Base-by-base conservation (phyloP, 345 rosid genomes). In the Gossypium arboreum region DNA sequence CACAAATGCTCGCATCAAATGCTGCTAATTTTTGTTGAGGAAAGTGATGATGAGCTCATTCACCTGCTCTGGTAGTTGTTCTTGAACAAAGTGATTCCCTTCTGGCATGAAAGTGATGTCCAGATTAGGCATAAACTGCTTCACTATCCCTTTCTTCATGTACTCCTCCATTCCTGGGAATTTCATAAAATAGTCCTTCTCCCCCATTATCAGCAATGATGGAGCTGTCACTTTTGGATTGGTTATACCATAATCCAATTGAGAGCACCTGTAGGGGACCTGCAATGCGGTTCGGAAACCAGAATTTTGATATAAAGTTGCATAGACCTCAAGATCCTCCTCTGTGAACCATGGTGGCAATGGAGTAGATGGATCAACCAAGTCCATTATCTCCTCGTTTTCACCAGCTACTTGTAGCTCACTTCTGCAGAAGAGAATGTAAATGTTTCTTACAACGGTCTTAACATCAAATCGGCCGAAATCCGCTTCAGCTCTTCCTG, bases 41-140 rank as follows among this genome's bases (percentile, higher is more conserved):
- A 88, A 86, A 56, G 59, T 39, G 47, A 88, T 66, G 48, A 88
- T 51, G 52, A 81, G 81, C 71, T 84, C 78, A 72, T 86, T 84
- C 71, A 86, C 86, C 76, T 80, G 55, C 22, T 80, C 85, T 8
- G 91, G 89, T 17, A 73, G 77, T 51, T 88, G 91, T 78, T 88
- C 91, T 52, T 84, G 91, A 47, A 86, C 83, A 74, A 84, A 88
- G 81, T 86, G 91, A 3, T 67, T 77, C 27, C 91, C 91, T 75
- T 86, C 84, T 12, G 89, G 85, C 71, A 85, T 7, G 60, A 78
- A 71, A 12, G 63, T 57, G 29, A 86, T 78, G 58, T 68, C 72
- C 43, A 68, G 20, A 77, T 20, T 70, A 4, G 39, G 59, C 59
- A 69, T 50, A 9, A 69, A 69, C 24, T 69, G 59, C 58, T 51